These are phyloP conservation scores for Chenopodium formosanum DNA, from an alignment of 148 eudicot genomes.

Conservation along the genomic window DNA sequence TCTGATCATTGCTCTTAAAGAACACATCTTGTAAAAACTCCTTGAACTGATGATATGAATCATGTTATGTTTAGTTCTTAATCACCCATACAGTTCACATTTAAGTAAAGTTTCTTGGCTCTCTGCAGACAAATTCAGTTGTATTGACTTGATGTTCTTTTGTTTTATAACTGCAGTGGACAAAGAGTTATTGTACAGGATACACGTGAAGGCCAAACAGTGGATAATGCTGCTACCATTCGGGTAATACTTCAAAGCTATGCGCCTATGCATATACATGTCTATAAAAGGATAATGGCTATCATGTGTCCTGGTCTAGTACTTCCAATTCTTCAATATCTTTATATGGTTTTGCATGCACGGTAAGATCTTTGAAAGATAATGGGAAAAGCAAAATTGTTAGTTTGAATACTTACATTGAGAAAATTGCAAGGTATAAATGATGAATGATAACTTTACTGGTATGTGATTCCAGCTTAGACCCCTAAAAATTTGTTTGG, in stretches of 20 bases:
- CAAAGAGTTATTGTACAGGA: slow-evolving; percentile 82
- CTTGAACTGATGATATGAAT: not conserved
- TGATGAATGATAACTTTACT: not conserved
- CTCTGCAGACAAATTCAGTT: not conserved
- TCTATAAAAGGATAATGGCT: not conserved
- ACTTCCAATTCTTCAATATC: not conserved
- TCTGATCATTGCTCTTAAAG: not conserved
- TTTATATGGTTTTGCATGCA: not conserved
- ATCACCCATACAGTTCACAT: not conserved
- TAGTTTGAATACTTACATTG: not conserved
- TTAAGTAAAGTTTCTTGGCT: not conserved
- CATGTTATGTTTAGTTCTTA: not conserved
- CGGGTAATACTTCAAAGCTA: slow-evolving; percentile 47
- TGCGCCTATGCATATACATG: not conserved
- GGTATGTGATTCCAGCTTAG: not conserved
- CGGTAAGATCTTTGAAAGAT: not conserved
- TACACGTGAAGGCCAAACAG: slow-evolving; percentile 44
- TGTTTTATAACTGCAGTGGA: slow-evolving; percentile 55
- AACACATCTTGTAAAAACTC: not conserved
- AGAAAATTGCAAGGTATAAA: not conserved
- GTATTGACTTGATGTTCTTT: slow-evolving; percentile 18
- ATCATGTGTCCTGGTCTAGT: not conserved
- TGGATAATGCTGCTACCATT: slow-evolving; percentile 70
- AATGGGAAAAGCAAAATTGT: not conserved
- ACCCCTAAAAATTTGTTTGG: not conserved